Base-by-base conservation (phyloP, 2,329 filamentous ascomycete species). In the Colletotrichum camelliae region DNA sequence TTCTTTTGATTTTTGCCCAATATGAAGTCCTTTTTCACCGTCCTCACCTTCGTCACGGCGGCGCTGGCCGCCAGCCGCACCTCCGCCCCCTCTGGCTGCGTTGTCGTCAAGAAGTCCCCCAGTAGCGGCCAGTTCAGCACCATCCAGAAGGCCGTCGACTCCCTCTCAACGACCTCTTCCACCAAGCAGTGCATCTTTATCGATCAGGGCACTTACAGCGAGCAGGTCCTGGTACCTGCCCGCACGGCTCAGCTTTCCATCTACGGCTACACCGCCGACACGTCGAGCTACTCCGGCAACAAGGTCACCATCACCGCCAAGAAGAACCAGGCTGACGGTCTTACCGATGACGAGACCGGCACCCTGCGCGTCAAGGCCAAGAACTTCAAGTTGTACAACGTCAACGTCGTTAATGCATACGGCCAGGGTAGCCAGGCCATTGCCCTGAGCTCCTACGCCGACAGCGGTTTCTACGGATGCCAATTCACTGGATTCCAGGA, bases 131-230 rank as follows among this genome's bases (percentile, higher is more conserved):
- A 79, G 24, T 83, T 80, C 58, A 78, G 77, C 5, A 81, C 73
- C 2, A 79, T 80, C 57, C 89, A 92, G 80, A 83, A 87, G 21
- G 92, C 92, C 10, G 88, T 94, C 72, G 81, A 91, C 79, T 88
- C 91, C 7, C 87, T 93, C 10, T 89, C 88, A n/a, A 89, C 87
- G 1, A 84, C 86, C 2, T 86, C 87, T 8, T 86, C 88, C 2
- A 78, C 83, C 2, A 85, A 85, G 2, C 90, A 92, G 74, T 90
- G 88, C 80, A 91, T 94, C 83, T 94, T 93, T 84, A 90, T 94
- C 82, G 91, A 89, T 43, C 93, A 93, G 1, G 91, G 91, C 3
- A 92, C 89, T 21, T 93, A 92, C 84, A 84, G 83, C 27, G 91
- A 92, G 81, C 91, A 92, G 79, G 90, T 93, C 39, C 89, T 88